phyloP scores from a whole-genome alignment of 176 grass and related monocot species.

The Tillandsia fasciculata region DNA sequence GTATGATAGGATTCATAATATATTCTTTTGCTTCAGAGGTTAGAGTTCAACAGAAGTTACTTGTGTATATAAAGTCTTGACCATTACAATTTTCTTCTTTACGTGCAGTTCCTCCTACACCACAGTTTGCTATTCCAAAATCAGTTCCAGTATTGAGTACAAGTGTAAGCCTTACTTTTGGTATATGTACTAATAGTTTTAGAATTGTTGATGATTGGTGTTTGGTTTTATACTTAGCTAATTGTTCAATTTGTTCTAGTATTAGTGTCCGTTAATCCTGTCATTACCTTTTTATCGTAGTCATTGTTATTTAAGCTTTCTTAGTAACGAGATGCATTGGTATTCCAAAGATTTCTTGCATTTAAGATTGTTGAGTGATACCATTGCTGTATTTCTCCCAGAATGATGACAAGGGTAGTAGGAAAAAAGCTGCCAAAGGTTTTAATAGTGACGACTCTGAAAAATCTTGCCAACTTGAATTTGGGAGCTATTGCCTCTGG shows the following conservation, averaged over 20 bases:
- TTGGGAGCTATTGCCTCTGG: constrained; percentile 23
- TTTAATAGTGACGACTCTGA: not conserved
- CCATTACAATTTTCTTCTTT: constrained; percentile 7
- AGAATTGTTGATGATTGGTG: constrained; percentile 10
- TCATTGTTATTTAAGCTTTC: not conserved
- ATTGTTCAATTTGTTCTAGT: not conserved
- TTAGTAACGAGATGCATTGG: not conserved
- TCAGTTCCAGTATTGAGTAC: constrained; percentile 1
- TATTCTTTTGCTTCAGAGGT: constrained; percentile 9
- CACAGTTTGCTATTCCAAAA: constrained; percentile 21
- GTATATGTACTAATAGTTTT: not conserved
- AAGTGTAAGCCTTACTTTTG: constrained; percentile 31
- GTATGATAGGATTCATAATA: constrained; percentile 10
- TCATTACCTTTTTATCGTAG: not conserved
- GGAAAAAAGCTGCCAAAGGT: constrained; percentile 5
- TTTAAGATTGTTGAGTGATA: not conserved
- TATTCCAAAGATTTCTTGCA: not conserved
- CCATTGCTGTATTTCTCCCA: constrained; percentile 3
- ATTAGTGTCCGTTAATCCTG: too few species aligned
- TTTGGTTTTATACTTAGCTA: not conserved
- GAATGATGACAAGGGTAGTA: not conserved
- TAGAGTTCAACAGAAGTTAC: not conserved
- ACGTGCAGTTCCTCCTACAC: constrained; percentile 31
- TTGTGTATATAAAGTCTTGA: constrained; percentile 9
- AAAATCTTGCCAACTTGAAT: constrained; percentile 19